phyloP scores from a whole-genome alignment of 1,139 yeast species.

The Pneumocystis murina region DNA sequence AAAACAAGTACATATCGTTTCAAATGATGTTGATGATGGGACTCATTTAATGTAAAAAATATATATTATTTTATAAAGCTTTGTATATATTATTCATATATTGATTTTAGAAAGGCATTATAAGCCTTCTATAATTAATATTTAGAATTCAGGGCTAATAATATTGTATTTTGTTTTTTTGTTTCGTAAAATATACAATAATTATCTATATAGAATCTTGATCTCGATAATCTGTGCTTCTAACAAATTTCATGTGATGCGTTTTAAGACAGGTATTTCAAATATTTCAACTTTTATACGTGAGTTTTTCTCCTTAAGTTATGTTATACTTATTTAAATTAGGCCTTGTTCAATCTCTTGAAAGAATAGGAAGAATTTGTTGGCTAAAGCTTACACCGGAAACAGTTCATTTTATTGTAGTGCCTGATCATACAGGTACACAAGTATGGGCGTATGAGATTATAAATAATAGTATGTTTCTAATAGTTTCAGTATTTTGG shows the following conservation, averaged over 20 bases:
- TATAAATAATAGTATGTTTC: neutral
- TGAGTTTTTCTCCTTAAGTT: neutral
- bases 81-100: neutral
- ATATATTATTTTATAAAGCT: neutral
- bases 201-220: neutral
- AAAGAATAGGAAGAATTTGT: slow-evolving; percentile 6
- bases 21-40: neutral
- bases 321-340: neutral
- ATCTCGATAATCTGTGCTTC: slow-evolving; percentile 1
- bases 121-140: neutral
- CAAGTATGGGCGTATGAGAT: slow-evolving; percentile 13
- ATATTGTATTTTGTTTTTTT: neutral
- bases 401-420: slow-evolving; percentile 10
- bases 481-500: neutral
- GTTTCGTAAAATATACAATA: neutral
- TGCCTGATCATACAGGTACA: slow-evolving; percentile 8
- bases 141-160: neutral
- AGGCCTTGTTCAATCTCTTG: slow-evolving; percentile 20
- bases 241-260: slow-evolving; percentile 1
- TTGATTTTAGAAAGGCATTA: neutral
- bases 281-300: slow-evolving; percentile 7
- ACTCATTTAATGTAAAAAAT: neutral
- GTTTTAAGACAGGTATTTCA: slow-evolving; percentile 8
- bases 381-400: slow-evolving; percentile 11
- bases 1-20: neutral